A percentile compares a stretch with the other conserved stretches of the same genome.
Evolutionary conservation across 106 monocot genomes (phyloP).

Genomic region (Dendrobium nobile): DNA sequence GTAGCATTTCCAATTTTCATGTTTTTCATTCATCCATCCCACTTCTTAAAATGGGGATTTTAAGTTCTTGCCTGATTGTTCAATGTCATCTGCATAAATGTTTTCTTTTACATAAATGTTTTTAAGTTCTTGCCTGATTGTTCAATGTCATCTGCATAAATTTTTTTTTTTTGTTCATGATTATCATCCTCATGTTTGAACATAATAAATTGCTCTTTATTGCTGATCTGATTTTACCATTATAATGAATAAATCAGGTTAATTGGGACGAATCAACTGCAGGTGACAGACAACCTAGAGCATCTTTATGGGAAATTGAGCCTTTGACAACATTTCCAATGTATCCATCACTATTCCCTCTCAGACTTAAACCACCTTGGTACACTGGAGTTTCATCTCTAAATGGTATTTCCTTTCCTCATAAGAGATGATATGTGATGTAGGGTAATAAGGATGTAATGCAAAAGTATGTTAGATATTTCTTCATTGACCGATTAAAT

Average conservation of each 20-base stretch:
- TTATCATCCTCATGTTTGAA: not conserved
- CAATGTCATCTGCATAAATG: not conserved
- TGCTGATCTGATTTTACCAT: constrained; percentile 1
- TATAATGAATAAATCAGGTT: constrained; percentile 33
- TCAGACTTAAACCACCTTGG: constrained; percentile 18
- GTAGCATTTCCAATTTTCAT: not conserved
- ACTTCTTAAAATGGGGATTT: not conserved
- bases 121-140: not conserved
- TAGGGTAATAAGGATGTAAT: no score
- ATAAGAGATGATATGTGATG: not conserved
- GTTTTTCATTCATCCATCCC: not conserved
- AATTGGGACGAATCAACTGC: constrained; percentile 79
- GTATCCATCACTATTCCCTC: constrained; percentile 48
- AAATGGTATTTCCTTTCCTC: constrained; percentile 12
- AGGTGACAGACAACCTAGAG: constrained; percentile 67
- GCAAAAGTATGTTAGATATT: no score
- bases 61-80: not conserved
- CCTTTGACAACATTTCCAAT: constrained; percentile 74
- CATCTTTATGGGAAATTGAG: constrained; percentile 78
- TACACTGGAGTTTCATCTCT: constrained; percentile 12
- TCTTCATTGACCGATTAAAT: no score
- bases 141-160: not conserved
- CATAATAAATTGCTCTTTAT: not conserved
- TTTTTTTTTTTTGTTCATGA: not conserved
- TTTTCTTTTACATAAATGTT: not conserved